A percentile compares a stretch with the other conserved stretches of the same genome.
Evolutionary conservation across 2,329 filamentous ascomycete genomes (phyloP).

Genomic region (Neoscytalidium dimidiatum): DNA sequence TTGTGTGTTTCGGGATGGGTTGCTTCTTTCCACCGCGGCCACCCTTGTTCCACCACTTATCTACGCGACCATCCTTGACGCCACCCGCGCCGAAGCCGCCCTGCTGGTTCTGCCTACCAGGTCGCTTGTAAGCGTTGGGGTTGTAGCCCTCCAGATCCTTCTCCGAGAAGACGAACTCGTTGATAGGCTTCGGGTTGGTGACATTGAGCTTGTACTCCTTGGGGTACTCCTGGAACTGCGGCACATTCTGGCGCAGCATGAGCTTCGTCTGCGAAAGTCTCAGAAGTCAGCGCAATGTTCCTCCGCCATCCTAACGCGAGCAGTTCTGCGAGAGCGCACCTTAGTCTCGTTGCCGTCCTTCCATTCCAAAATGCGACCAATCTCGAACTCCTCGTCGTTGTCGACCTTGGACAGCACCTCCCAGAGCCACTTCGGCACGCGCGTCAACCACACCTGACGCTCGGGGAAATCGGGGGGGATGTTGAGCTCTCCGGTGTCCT

Average conservation of each 20-base stretch:
- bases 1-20: slow-evolving; percentile 34
- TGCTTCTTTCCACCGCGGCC: slow-evolving; percentile 7
- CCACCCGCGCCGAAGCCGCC: slow-evolving; percentile 25
- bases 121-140: slow-evolving; percentile 30
- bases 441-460: slow-evolving; percentile 37
- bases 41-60: slow-evolving; percentile 9
- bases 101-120: slow-evolving; percentile 27
- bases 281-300: background rate
- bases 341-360: slow-evolving; percentile 16
- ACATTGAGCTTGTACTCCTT: slow-evolving; percentile 85
- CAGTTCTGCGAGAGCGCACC: background rate
- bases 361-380: slow-evolving; percentile 33
- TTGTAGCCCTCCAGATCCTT: slow-evolving; percentile 83
- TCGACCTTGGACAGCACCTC: slow-evolving; percentile 36
- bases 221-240: slow-evolving; percentile 56
- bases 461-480: slow-evolving; percentile 29
- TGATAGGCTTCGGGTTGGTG: slow-evolving; percentile 66
- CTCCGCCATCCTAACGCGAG: background rate
- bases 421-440: slow-evolving; percentile 43
- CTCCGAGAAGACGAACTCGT: slow-evolving; percentile 91
- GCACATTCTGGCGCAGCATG: slow-evolving; percentile 16
- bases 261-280: slow-evolving; percentile 17
- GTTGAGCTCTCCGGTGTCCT: slow-evolving; percentile 46
- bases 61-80: slow-evolving; percentile 10
- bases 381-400: slow-evolving; percentile 40